Evolutionary conservation across 371 early-diverging fungal genomes (phyloP).

Genomic region (Apophysomyces sp.): DNA sequence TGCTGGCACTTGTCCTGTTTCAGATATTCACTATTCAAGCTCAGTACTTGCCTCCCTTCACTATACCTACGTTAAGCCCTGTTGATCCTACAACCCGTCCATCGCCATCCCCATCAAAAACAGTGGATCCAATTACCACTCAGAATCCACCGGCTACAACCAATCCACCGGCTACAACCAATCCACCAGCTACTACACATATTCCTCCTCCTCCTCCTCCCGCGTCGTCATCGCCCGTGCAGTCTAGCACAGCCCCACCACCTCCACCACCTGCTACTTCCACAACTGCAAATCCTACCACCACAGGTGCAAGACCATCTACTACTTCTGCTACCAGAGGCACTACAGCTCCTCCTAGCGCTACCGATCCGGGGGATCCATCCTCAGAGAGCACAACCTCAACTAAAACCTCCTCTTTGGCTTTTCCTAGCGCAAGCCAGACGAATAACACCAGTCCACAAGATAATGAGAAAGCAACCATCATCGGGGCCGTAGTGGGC

Average conservation of each 20-base stretch:
- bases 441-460: neutral
- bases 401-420: neutral
- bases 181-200: neutral
- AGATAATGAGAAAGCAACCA: neutral
- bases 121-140: neutral
- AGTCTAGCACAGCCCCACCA: neutral
- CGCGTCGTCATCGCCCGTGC: neutral
- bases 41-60: neutral
- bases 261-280: conserved; percentile 1
- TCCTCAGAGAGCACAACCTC: neutral
- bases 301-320: conserved; percentile 3
- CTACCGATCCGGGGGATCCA: neutral
- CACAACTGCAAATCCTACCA: conserved; percentile 1
- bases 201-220: conserved; percentile 1
- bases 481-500: conserved; percentile 36
- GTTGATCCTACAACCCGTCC: neutral
- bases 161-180: neutral
- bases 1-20: neutral
- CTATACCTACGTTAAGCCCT: neutral
- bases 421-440: neutral
- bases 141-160: neutral
- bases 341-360: conserved; percentile 1
- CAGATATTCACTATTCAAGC: neutral
- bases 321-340: neutral
- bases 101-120: neutral